phyloP scores from a whole-genome alignment of 371 early-diverging fungal genomes.

The Mortierella sp. region DNA sequence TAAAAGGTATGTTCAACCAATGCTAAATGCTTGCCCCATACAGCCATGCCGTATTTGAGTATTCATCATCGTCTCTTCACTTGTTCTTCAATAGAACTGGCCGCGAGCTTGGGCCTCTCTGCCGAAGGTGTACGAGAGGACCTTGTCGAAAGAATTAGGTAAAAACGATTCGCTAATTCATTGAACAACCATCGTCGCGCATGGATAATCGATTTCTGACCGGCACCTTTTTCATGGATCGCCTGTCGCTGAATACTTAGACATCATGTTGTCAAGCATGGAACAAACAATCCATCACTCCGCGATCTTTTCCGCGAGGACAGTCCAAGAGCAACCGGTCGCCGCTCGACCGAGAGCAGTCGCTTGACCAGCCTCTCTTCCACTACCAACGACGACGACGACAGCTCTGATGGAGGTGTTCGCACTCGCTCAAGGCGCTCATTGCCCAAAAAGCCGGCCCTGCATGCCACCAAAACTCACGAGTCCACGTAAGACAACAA shows the following conservation, averaged over 20 bases:
- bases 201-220: neutral
- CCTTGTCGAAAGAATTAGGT: constrained; percentile 47
- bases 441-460: constrained; percentile 15
- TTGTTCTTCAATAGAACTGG: constrained; percentile 17
- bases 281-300: constrained; percentile 19
- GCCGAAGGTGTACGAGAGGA: constrained; percentile 37
- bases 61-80: neutral
- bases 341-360: constrained; percentile 35
- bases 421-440: constrained; percentile 16
- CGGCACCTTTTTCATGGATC: neutral
- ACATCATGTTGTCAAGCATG: constrained; percentile 25
- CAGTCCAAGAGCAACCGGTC: constrained; percentile 16
- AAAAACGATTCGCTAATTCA: neutral
- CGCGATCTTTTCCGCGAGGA: constrained; percentile 32
- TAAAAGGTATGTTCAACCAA: constrained; percentile 25
- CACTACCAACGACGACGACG: constrained; percentile 33
- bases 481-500: neutral
- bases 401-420: constrained; percentile 18
- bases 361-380: constrained; percentile 34
- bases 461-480: neutral
- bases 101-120: constrained; percentile 26
- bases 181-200: neutral
- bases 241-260: neutral
- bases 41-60: neutral
- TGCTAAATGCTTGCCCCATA: neutral